Percentiles rank a stretch among this genome's conserved stretches.
Evolutionary conservation across 2,329 filamentous ascomycete species (phyloP).

Genomic region (Colletotrichum sublineola): DNA sequence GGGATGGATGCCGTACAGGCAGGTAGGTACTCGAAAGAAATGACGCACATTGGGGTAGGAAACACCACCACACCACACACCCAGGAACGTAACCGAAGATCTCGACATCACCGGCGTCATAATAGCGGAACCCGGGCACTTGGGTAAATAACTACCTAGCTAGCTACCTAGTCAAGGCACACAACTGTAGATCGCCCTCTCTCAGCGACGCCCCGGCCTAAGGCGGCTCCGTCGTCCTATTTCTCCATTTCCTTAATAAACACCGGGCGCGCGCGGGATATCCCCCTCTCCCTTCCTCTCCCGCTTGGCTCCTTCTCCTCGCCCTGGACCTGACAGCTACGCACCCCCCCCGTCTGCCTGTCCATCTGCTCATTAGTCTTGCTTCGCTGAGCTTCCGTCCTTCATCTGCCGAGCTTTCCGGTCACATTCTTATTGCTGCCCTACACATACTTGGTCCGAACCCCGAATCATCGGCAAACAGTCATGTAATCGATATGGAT

Average conservation of each 20-base stretch:
- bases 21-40: neutral
- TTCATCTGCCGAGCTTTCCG: neutral
- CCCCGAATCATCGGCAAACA: neutral
- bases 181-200: too few relatives aligned
- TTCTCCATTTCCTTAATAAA: neutral
- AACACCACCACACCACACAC: neutral
- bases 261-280: neutral
- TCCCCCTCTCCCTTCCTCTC: neutral
- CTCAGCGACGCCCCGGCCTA: too few relatives aligned
- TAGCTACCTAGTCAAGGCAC: too few relatives aligned
- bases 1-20: neutral
- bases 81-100: conserved; percentile 5
- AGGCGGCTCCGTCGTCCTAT: too few relatives aligned
- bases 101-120: conserved; percentile 41
- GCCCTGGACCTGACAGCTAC: neutral
- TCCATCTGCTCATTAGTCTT: neutral
- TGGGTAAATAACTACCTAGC: neutral
- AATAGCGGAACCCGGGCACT: conserved; percentile 24
- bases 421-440: neutral
- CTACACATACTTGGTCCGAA: neutral
- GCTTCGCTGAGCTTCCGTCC: neutral
- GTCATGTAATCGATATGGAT: neutral
- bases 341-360: neutral
- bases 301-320: neutral
- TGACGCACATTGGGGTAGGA: neutral